phyloP scores from a whole-genome alignment of 371 early-diverging fungal species.

The Mortierella sp. region DNA sequence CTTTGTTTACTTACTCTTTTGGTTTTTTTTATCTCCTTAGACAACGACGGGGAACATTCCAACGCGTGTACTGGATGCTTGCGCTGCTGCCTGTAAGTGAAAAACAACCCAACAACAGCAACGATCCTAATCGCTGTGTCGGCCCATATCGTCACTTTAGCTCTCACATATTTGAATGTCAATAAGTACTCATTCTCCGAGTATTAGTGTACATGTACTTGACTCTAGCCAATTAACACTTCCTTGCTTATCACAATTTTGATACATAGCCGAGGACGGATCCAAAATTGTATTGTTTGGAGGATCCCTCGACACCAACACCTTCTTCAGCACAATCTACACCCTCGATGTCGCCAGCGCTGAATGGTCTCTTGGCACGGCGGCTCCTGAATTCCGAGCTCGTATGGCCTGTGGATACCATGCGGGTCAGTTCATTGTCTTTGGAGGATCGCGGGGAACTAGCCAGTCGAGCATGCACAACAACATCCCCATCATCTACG shows the following conservation, averaged over 20 bases:
- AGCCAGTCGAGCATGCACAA: constrained; percentile 22
- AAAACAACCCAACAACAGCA: not conserved
- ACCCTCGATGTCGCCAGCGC: constrained; percentile 32
- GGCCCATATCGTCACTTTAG: not conserved
- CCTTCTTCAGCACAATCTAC: constrained; percentile 25
- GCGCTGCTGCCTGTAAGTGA: constrained; percentile 41
- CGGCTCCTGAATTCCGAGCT: constrained; percentile 22
- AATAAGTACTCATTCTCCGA: too few species aligned
- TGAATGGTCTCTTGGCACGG: constrained; percentile 36
- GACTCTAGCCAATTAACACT: too few species aligned
- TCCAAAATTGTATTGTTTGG: constrained; percentile 48
- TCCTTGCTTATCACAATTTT: too few species aligned
- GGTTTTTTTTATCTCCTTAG: constrained; percentile 14
- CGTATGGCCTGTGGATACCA: constrained; percentile 44
- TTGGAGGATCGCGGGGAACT: constrained; percentile 40
- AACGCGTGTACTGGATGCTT: constrained; percentile 34
- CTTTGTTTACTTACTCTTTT: not conserved
- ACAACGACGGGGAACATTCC: constrained; percentile 37
- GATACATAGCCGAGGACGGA: constrained; percentile 35
- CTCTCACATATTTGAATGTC: not conserved
- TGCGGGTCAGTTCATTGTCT: constrained; percentile 35
- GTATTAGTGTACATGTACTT: too few species aligned
- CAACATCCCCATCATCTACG: constrained; percentile 37
- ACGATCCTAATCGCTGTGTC: not conserved
- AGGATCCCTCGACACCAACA: constrained; percentile 25